Percentiles rank a stretch among this genome's conserved stretches.
Evolutionary conservation across 495 filamentous ascomycete species (phyloP).

Genomic region (Penicillium subrubescens): DNA sequence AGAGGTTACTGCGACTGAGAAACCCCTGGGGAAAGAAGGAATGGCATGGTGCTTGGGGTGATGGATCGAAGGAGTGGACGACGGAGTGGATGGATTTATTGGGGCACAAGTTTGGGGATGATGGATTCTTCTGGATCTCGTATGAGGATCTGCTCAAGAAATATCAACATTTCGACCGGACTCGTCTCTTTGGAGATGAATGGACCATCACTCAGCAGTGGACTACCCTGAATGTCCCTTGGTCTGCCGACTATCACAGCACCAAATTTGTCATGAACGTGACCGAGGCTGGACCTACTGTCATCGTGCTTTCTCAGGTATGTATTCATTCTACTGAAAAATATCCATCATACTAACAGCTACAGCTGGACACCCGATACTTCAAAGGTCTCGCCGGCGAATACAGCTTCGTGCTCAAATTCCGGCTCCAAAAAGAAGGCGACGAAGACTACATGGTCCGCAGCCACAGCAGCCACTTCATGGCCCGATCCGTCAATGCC

Average conservation of each 20-base stretch:
- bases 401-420: conserved; percentile 76
- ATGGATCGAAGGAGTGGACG: conserved; percentile 92
- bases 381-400: conserved; percentile 82
- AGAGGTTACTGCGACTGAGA: conserved; percentile 71
- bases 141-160: conserved; percentile 84
- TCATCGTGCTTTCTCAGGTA: conserved; percentile 77
- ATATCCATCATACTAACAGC: conserved; percentile 5
- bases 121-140: conserved; percentile 76
- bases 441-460: conserved; percentile 86
- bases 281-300: conserved; percentile 64
- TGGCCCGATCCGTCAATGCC: conserved; percentile 76
- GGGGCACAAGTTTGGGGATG: conserved; percentile 83
- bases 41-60: conserved; percentile 83
- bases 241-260: conserved; percentile 81
- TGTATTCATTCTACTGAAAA: neutral
- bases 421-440: conserved; percentile 78
- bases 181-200: conserved; percentile 80
- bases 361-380: conserved; percentile 76
- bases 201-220: conserved; percentile 85
- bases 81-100: conserved; percentile 81
- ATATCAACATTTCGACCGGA: conserved; percentile 81
- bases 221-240: conserved; percentile 82
- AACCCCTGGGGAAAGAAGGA: conserved; percentile 90
- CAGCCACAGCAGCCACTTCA: conserved; percentile 67
- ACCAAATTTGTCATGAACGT: conserved; percentile 79